Percentiles rank a stretch among this genome's conserved stretches.
phyloP scores from a whole-genome alignment of 306 rosid genomes.

The Astragalus membranaceus region DNA sequence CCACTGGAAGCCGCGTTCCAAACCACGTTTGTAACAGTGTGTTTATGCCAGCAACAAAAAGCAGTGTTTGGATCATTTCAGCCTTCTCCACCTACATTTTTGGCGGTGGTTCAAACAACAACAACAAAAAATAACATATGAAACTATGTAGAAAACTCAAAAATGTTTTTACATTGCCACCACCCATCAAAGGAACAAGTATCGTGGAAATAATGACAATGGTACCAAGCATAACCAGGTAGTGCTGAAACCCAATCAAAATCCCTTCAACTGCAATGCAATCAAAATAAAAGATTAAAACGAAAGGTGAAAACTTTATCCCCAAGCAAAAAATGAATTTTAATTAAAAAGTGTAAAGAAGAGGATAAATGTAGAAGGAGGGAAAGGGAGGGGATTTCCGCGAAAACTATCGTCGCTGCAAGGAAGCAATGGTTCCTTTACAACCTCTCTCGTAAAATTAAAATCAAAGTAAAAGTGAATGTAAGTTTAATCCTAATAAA shows the following conservation, averaged over 20 bases:
- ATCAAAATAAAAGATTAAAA: background rate
- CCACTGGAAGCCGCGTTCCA: slow-evolving; percentile 80
- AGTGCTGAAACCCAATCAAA: slow-evolving; percentile 77
- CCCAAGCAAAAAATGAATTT: too few species aligned
- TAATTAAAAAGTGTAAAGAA: too few species aligned
- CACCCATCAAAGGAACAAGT: slow-evolving; percentile 78
- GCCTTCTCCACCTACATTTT: slow-evolving; percentile 71
- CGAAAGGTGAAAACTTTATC: background rate
- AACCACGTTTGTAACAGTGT: slow-evolving; percentile 65
- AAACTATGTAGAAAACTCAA: background rate
- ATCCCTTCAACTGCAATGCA: slow-evolving; percentile 59
- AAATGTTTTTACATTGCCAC: slow-evolving; percentile 58
- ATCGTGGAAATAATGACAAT: slow-evolving; percentile 53
- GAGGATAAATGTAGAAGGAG: too few species aligned
- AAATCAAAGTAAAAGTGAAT: too few species aligned
- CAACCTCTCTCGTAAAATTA: too few species aligned
- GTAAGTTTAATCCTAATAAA: too few species aligned
- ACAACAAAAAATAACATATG: background rate
- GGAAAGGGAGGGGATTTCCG: too few species aligned
- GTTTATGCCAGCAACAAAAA: slow-evolving; percentile 72
- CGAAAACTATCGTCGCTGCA: too few species aligned
- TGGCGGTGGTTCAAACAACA: background rate
- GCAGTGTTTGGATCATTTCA: slow-evolving; percentile 64
- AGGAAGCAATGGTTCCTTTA: too few species aligned
- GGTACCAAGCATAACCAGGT: slow-evolving; percentile 68